Base-by-base conservation (phyloP, 2,329 filamentous ascomycete genomes). In the Aspergillus pseudotamarii region DNA sequence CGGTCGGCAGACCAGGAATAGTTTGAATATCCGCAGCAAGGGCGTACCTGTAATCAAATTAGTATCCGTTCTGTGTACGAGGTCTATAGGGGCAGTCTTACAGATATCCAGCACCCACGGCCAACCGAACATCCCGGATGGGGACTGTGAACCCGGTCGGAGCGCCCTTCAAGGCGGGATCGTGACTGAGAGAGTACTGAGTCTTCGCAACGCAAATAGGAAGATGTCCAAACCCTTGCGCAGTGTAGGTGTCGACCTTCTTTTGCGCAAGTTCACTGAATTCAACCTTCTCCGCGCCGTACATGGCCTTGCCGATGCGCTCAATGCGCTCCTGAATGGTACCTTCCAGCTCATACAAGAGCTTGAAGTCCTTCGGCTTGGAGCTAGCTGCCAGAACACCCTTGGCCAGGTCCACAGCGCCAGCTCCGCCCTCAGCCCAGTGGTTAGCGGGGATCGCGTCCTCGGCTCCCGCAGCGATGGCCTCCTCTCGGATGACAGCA, bases 141-240 rank as follows among this genome's bases (percentile, higher is more conserved):
- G 95, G 95, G 6, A 99, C 89, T 0, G 92, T 96, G 80, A 98
- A 99, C 63, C 94, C 95, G 4, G 90, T 92, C 28, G 95, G 95
- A 10, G 95, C 95, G 66, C 95, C 95, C 86, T 99, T 99, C 72
- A 98, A 85, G 12, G 91, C 89, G 2, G 94, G 91, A 77, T 99
- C 93, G 79, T 98, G 94, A 63, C 91, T 95, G 56, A 99, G 85
- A 38, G 92, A 96, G 83, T 99, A 99, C 80, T 99, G 95, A 16
- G 95, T 99, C 89, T 99, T 99, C 66, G 95, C 95, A 68, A 98
- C 88, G 78, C 95, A 99, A 75, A 98, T 97, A 41, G 95, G 95
- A 68, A 99, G 83, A 78, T 97, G 93, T 26, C 91, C 91, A 73
- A 94, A 96, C 53, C 95, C 95, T 79, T 98, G 95, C 76, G 88